Conservation (phyloP, 2,329 filamentous ascomycete species). For the Geosmithia putterillii region DNA sequence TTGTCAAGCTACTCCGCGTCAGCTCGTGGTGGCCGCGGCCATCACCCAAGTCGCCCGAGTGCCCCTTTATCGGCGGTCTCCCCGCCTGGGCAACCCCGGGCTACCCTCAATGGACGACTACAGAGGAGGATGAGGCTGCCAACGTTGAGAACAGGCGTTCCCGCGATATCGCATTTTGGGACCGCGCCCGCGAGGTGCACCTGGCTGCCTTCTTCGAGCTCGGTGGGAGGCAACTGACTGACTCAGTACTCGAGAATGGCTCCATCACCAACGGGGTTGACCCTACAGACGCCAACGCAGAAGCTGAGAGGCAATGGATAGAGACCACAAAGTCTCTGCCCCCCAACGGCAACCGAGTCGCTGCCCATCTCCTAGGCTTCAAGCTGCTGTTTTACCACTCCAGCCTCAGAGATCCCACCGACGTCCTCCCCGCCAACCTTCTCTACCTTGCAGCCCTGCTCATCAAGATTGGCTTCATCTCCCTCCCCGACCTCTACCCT, state of each 20-base stretch:
- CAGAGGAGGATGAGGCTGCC: slow-evolving; percentile 54
- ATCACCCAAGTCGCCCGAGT: slow-evolving; percentile 25
- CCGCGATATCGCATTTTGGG: slow-evolving; percentile 73
- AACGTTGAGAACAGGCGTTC: slow-evolving; percentile 43
- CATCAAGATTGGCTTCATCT: slow-evolving; percentile 96
- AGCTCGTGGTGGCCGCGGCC: slow-evolving; percentile 95
- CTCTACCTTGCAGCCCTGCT: slow-evolving; percentile 85
- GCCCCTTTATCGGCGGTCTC: slow-evolving; percentile 49
- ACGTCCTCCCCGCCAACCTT: slow-evolving; percentile 79
- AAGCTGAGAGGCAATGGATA: slow-evolving; percentile 62
- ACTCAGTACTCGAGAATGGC: slow-evolving; percentile 5
- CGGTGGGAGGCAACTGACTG: slow-evolving; percentile 56
- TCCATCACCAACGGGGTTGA: slow-evolving; percentile 23
- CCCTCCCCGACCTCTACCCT: slow-evolving; percentile 77
- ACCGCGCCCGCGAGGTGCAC: slow-evolving; percentile 60
- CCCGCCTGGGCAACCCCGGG: slow-evolving; percentile 76
- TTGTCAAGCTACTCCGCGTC: slow-evolving; percentile 78
- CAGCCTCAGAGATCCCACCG: slow-evolving; percentile 57
- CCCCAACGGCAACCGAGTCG: slow-evolving; percentile 76
- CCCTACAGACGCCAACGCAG: slow-evolving; percentile 33
- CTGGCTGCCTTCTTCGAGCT: slow-evolving; percentile 84
- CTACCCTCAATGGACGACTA: slow-evolving; percentile 48
- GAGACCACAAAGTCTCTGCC: slow-evolving; percentile 69
- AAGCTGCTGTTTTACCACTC: slow-evolving; percentile 94
- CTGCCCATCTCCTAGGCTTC: slow-evolving; percentile 90